Conservation (phyloP, 2,329 filamentous ascomycete species). For the Fusarium foetens region DNA sequence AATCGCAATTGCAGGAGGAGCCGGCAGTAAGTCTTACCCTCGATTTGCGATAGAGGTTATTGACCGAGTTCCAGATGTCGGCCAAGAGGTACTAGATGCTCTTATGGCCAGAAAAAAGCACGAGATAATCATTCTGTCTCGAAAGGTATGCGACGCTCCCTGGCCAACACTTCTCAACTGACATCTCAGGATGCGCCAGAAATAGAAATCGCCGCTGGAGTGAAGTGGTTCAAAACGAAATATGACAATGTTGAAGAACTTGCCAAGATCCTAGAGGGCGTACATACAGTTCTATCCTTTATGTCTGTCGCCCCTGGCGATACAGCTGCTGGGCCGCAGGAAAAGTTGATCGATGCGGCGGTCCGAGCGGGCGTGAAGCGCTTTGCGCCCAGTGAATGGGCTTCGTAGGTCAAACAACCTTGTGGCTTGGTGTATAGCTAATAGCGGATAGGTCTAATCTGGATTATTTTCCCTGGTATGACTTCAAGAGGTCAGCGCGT, state of each 20-base stretch:
- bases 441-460: constrained; percentile 4
- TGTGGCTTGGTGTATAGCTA: fast-evolving
- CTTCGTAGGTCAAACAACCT: constrained; percentile 45
- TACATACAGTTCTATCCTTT: constrained; percentile 65
- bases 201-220: constrained; percentile 2
- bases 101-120: constrained; percentile 61
- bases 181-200: constrained; percentile 16
- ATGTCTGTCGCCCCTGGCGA: constrained; percentile 48
- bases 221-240: constrained; percentile 1
- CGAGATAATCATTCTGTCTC: constrained; percentile 61
- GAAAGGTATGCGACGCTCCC: constrained; percentile 50
- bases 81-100: constrained; percentile 61
- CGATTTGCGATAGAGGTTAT: too few species aligned
- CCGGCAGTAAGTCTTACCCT: constrained; percentile 24
- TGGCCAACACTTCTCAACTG: not conserved
- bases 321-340: constrained; percentile 43
- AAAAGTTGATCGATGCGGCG: constrained; percentile 65
- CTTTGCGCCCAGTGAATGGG: constrained; percentile 71
- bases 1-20: constrained; percentile 38
- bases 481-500: constrained; percentile 58
- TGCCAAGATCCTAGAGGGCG: constrained; percentile 53
- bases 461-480: constrained; percentile 28
- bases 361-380: constrained; percentile 67
- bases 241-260: constrained; percentile 54
- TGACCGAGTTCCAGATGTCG: constrained; percentile 56